These are phyloP conservation scores for Cyclospora cayetanensis DNA, from an alignment of 169 alveolate species.

Conservation along the genomic window DNA sequence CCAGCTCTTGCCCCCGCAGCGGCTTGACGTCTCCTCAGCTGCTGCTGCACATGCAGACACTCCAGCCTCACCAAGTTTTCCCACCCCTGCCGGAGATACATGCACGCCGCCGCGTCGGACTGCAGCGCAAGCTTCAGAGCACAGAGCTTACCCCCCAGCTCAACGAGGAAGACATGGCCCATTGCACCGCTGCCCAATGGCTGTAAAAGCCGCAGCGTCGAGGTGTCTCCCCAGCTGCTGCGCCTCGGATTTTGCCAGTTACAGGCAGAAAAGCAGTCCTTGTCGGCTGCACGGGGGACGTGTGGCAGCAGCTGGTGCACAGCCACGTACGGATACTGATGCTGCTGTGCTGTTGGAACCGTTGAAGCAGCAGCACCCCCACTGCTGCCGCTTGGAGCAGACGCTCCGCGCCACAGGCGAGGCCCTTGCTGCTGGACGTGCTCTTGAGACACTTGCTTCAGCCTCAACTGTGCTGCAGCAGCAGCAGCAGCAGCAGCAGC, in stretches of 20 bases:
- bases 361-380: background rate
- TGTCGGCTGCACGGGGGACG: background rate
- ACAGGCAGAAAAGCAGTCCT: background rate
- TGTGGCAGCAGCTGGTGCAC: slow-evolving; percentile 31
- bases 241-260: slow-evolving; percentile 9
- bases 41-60: slow-evolving; percentile 23
- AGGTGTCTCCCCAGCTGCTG: slow-evolving; percentile 62
- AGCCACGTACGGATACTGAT: background rate
- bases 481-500: background rate
- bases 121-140: slow-evolving; percentile 65
- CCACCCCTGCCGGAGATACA: slow-evolving; percentile 64
- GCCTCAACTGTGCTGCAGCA: background rate
- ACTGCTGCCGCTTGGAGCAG: background rate
- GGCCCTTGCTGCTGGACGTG: background rate
- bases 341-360: background rate
- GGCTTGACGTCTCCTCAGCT: background rate
- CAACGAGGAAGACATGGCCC: slow-evolving; percentile 65
- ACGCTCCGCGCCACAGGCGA: slow-evolving; percentile 13
- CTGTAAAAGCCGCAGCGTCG: slow-evolving; percentile 8
- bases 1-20: background rate
- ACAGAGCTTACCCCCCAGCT: slow-evolving; percentile 6
- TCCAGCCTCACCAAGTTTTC: slow-evolving; percentile 38
- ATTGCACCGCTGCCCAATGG: slow-evolving; percentile 68
- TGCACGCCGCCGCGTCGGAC: slow-evolving; percentile 63
- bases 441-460: slow-evolving; percentile 30